Evolutionary conservation across 1,284 basidiomycete species (phyloP).

Genomic region (Austroboletus novae-zelandiae): DNA sequence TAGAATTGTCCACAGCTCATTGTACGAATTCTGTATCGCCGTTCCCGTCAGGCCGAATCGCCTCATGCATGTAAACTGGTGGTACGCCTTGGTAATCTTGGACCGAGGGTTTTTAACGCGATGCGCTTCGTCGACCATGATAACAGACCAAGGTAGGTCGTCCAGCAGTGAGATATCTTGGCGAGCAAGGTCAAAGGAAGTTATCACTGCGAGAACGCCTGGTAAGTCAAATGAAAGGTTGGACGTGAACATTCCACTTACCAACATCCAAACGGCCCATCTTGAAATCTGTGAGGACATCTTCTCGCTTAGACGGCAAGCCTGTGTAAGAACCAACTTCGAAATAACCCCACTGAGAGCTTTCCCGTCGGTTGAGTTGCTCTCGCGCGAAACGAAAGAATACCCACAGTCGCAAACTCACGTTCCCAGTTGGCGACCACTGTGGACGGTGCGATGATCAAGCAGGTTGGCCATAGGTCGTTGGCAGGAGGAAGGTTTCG

Average conservation of each 20-base stretch:
- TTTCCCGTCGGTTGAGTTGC: neutral
- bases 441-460: constrained; percentile 78
- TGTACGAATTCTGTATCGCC: constrained; percentile 83
- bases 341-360: constrained; percentile 73
- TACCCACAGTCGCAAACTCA: constrained; percentile 66
- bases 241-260: constrained; percentile 35
- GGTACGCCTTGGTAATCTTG: constrained; percentile 62
- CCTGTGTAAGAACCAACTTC: constrained; percentile 72
- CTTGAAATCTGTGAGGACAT: constrained; percentile 65
- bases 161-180: constrained; percentile 64
- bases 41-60: constrained; percentile 83
- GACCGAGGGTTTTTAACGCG: constrained; percentile 71
- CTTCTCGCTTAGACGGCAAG: constrained; percentile 44
- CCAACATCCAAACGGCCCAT: constrained; percentile 73
- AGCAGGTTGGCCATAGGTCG: constrained; percentile 72
- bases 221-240: neutral
- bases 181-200: constrained; percentile 68
- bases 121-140: constrained; percentile 84
- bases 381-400: constrained; percentile 12
- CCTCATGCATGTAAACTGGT: constrained; percentile 55
- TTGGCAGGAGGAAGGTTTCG: constrained; percentile 62
- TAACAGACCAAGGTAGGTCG: constrained; percentile 61
- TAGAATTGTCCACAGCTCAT: constrained; percentile 81
- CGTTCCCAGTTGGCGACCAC: constrained; percentile 81
- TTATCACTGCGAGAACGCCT: constrained; percentile 50